Evolutionary conservation across 805 yeast species (phyloP), one percentile per base, ranked within the genome.

Genomic region (Starmerella stellata): DNA sequence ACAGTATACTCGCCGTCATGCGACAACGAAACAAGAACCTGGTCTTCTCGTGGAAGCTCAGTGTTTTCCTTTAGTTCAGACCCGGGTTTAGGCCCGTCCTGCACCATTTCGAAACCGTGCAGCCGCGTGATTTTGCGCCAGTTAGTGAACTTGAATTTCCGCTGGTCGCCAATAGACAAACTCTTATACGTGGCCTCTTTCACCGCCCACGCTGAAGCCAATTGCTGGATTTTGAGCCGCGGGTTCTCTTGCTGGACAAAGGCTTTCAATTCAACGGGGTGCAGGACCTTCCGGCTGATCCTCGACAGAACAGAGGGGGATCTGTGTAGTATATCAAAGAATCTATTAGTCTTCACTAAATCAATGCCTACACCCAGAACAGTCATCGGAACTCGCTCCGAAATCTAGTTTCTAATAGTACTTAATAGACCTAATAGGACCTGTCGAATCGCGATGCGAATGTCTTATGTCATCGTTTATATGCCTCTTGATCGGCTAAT

Each of bases 141-240:
- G 3, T 70, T 53, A 5, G 59, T 64, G 60, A 79, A 76, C 21
- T 51, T 53, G 50, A 77, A 78, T 2, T 5, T 5, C n/a, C 37
- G 36, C 52, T 79, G 90, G 30, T 67, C 69, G 3, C 43, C 44
- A 1, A 48, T 37, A 35, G 64, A 69, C 40, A 79, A 53, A 0
- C 75, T 63, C 53, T 79, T 79, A 53, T 61, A 79, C 7, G 77
- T 50, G 1, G 90, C 85, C 49, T 79, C 92, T 46, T 79, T 79
- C 7, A 69, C 59, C 8, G 82, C 75, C 92, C 92, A 79, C 16
- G 68, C 49, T 2, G 72, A 70, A 1, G 80, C 69, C 16, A 78
- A 53, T 3, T 61, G 51, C 27, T 52, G 52, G 7, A 38, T 39
- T 14, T 34, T 35, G n/a, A n/a, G n/a, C 29, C 32, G 32, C 11